A percentile compares a stretch with the other conserved stretches of the same genome.
Conservation (phyloP, 2,329 filamentous ascomycete species). For the Fusarium sarcochroum region DNA sequence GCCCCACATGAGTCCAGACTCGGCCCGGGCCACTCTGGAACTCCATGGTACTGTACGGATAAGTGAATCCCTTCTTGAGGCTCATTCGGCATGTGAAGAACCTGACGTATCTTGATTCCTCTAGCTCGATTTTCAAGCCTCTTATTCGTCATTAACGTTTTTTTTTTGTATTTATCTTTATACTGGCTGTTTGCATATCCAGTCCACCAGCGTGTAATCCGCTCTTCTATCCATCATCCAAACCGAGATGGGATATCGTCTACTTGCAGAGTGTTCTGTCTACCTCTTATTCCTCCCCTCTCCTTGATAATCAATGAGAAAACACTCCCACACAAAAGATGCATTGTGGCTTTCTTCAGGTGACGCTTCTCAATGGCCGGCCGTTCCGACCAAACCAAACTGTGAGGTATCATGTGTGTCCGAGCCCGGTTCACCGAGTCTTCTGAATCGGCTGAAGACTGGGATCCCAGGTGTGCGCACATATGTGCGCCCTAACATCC, state of each 20-base stretch:
- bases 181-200: slow-evolving; percentile 15
- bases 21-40: slow-evolving; percentile 17
- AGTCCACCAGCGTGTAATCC: slow-evolving; percentile 3
- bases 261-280: slow-evolving; percentile 24
- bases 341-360: slow-evolving; percentile 13
- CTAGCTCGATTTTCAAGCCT: neutral
- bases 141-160: slow-evolving; percentile 5
- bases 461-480: slow-evolving; percentile 15
- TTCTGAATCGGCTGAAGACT: slow-evolving; percentile 6
- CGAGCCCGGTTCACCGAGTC: slow-evolving; percentile 10
- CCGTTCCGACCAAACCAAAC: slow-evolving; percentile 19
- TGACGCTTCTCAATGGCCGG: slow-evolving; percentile 13
- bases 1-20: slow-evolving; percentile 29
- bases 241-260: slow-evolving; percentile 12
- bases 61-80: slow-evolving; percentile 6
- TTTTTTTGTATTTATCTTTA: slow-evolving; percentile 19
- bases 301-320: slow-evolving; percentile 21
- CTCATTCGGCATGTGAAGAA: slow-evolving; percentile 9
- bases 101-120: neutral
- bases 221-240: slow-evolving; percentile 24
- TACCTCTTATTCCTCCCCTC: slow-evolving; percentile 17
- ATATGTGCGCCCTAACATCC: slow-evolving; percentile 9
- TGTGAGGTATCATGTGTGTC: slow-evolving; percentile 30
- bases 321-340: slow-evolving; percentile 9
- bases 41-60: neutral